Conservation (phyloP, 2,329 filamentous ascomycete species). For the Chrysoporthe puriensis region DNA sequence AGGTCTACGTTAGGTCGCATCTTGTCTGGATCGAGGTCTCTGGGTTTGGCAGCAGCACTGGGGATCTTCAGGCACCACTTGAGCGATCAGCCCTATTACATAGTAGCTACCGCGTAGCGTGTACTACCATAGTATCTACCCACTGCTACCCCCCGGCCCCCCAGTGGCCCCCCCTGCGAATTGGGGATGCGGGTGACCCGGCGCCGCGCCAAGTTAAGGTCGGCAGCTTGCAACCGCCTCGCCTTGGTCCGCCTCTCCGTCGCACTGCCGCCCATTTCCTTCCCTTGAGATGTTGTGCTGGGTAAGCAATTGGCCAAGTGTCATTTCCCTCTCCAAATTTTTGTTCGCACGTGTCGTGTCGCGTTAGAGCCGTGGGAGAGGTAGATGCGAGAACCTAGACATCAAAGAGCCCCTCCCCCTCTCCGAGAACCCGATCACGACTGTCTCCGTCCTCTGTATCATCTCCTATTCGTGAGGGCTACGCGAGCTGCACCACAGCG, state of each 20-base stretch:
- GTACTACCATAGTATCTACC: too few species aligned
- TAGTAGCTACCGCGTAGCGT: neutral
- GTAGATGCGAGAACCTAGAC: slow-evolving; percentile 12
- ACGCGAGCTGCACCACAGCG: slow-evolving; percentile 19
- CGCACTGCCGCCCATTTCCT: slow-evolving; percentile 10
- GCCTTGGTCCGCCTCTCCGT: neutral
- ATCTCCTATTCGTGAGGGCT: neutral
- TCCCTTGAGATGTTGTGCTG: neutral
- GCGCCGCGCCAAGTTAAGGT: slow-evolving; percentile 15
- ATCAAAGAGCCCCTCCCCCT: slow-evolving; percentile 3
- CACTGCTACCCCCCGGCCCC: too few species aligned
- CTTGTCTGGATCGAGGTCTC: too few species aligned
- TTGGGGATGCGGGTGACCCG: slow-evolving; percentile 1
- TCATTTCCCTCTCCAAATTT: neutral
- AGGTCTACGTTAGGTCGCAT: too few species aligned
- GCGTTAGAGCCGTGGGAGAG: slow-evolving; percentile 22
- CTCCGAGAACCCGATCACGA: slow-evolving; percentile 3
- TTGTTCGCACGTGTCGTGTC: neutral
- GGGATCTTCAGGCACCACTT: slow-evolving; percentile 7
- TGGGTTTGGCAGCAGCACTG: neutral
- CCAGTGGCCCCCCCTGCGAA: neutral
- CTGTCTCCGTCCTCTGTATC: neutral
- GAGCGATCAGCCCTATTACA: neutral
- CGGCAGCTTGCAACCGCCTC: slow-evolving; percentile 14
- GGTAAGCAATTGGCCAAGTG: neutral